Percentiles rank a stretch among this genome's conserved stretches.
These are phyloP conservation scores for Solanum pimpinellifolium DNA, from an alignment of 257 asterid species.

Conservation along the genomic window DNA sequence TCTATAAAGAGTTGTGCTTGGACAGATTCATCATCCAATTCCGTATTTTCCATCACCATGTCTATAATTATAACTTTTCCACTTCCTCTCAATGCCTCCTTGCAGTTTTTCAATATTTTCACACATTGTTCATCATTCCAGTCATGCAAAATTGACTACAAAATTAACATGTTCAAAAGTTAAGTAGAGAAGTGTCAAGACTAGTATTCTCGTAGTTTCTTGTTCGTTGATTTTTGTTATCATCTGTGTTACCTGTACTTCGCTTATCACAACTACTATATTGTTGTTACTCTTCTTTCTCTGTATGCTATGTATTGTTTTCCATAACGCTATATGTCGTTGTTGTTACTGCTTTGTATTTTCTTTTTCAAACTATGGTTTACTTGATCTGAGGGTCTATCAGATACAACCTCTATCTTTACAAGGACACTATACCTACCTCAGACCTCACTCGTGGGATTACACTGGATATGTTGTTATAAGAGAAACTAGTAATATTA, in stretches of 20 bases:
- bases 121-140: slow-evolving; percentile 14
- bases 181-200: neutral
- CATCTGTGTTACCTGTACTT: neutral
- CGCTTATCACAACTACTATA: neutral
- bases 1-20: slow-evolving; percentile 2
- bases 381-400: neutral
- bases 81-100: slow-evolving; percentile 1
- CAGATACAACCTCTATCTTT: neutral
- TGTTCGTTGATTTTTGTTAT: neutral
- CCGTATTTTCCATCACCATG: neutral
- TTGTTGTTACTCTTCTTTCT: neutral
- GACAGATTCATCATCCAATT: neutral
- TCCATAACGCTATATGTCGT: neutral
- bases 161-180: neutral
- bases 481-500: neutral
- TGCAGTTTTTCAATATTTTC: slow-evolving; percentile 4
- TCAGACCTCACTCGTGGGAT: neutral
- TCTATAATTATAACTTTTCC: slow-evolving; percentile 14
- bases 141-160: slow-evolving; percentile 19
- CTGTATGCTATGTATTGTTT: too few relatives aligned
- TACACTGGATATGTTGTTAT: neutral
- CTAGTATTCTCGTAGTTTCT: neutral
- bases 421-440: neutral
- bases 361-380: neutral
- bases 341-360: neutral